phyloP scores from a whole-genome alignment of 73 alveolate genomes.

The Loxodes magnus region DNA sequence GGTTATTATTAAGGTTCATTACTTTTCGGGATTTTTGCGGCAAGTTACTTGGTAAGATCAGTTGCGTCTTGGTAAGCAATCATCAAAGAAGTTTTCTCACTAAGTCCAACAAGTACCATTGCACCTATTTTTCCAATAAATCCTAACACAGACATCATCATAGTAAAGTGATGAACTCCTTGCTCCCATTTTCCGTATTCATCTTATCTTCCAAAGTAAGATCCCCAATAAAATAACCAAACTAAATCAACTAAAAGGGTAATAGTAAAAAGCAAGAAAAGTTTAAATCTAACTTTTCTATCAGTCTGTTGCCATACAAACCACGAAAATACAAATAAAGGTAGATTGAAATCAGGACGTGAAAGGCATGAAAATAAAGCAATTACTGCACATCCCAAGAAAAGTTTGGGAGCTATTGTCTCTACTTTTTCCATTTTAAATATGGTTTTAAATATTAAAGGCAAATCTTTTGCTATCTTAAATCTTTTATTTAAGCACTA shows the following conservation, averaged over 20 bases:
- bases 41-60: too few relatives aligned
- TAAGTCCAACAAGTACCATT: too few relatives aligned
- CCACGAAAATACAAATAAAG: constrained; percentile 15
- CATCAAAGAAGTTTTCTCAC: too few relatives aligned
- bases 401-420: constrained; percentile 1
- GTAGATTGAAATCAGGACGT: constrained; percentile 14
- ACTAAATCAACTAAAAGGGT: constrained; percentile 14
- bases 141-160: background rate
- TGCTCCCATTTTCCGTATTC: constrained; percentile 10
- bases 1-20: too few relatives aligned
- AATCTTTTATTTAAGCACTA: too few relatives aligned
- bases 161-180: constrained; percentile 15
- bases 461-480: too few relatives aligned
- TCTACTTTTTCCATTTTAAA: constrained; percentile 1
- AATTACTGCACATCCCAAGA: constrained; percentile 8
- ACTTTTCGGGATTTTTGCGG: too few relatives aligned
- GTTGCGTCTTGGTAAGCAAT: too few relatives aligned
- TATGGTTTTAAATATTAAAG: too few relatives aligned
- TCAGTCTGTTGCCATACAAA: constrained; percentile 6
- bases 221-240: constrained; percentile 16
- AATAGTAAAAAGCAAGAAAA: constrained; percentile 10
- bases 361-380: constrained; percentile 7
- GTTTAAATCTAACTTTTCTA: background rate
- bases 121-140: too few relatives aligned
- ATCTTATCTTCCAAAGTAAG: background rate